These are phyloP conservation scores for Fusarium sp. DNA, from an alignment of 2,329 filamentous ascomycete species.

Conservation along the genomic window DNA sequence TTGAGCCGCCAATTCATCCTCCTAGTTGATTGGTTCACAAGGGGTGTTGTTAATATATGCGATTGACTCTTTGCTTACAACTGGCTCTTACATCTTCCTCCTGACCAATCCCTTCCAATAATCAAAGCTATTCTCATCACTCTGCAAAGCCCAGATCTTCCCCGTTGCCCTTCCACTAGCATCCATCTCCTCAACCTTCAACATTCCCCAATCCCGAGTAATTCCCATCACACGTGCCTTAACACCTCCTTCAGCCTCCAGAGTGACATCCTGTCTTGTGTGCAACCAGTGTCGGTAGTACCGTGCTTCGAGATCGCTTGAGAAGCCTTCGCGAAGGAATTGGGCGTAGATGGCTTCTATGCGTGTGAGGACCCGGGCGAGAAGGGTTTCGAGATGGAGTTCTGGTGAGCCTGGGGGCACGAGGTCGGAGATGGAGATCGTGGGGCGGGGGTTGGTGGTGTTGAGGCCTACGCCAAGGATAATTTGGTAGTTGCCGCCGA, in stretches of 20 bases:
- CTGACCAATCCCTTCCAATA: slow-evolving; percentile 91
- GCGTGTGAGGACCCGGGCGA: slow-evolving; percentile 82
- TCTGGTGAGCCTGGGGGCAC: slow-evolving; percentile 65
- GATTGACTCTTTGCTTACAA: background rate
- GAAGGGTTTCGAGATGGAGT: slow-evolving; percentile 81
- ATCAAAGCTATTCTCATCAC: slow-evolving; percentile 98
- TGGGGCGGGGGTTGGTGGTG: slow-evolving; percentile 84
- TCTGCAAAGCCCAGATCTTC: slow-evolving; percentile 85
- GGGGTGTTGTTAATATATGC: background rate
- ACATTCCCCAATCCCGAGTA: slow-evolving; percentile 89
- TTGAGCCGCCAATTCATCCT: background rate
- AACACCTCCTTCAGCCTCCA: slow-evolving; percentile 84
- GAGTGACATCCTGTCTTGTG: slow-evolving; percentile 75
- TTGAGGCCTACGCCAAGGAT: slow-evolving; percentile 92
- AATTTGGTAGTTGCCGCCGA: slow-evolving; percentile 81
- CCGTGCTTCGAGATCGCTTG: slow-evolving; percentile 74
- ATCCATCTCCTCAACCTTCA: slow-evolving; percentile 86
- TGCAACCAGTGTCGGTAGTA: slow-evolving; percentile 94
- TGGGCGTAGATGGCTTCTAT: slow-evolving; percentile 82
- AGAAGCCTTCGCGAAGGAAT: slow-evolving; percentile 84
- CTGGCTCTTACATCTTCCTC: slow-evolving; percentile 73
- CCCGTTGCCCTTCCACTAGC: slow-evolving; percentile 80
- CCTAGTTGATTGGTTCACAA: background rate
- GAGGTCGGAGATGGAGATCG: slow-evolving; percentile 85
- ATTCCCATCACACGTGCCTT: slow-evolving; percentile 86